Evolutionary conservation across 345 rosid genomes (phyloP), one percentile per base, ranked within the genome.

Genomic region (Gynandropsis gynandra): DNA sequence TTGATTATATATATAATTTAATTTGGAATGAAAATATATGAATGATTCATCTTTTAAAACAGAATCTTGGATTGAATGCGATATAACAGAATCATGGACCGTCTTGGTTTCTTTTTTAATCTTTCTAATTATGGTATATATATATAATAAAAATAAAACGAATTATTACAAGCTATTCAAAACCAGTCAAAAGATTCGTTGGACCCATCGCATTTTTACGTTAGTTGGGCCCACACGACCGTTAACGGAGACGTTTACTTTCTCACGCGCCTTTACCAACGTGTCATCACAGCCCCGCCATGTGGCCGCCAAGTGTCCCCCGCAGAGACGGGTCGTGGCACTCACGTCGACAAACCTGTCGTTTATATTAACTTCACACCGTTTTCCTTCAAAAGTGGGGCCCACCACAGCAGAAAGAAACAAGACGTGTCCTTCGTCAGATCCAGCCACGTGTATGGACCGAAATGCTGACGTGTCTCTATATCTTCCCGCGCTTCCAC

Each of bases 401-500:
- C 58, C 45, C 46, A 34, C n/a, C 7, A 54, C 7, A 18, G 14
- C 17, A 19, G 40, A 62, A 41, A 40, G 41, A 19, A 9, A 54
- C 9, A n/a, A 42, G 44, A 43, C 49, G 42, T 64, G 69, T 64
- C 63, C 44, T 57, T 52, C 63, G 58, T 14, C 4, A 13, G 1
- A 36, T 11, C 37, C 42, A 52, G 63, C 63, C 69, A 57, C 69
- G 53, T 64, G 69, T 50, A 21, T 24, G 57, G 56, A 56, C 67
- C 61, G 33, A 56, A n/a, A 39, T 34, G 55, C 68, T 51, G 35
- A 42, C 51, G 46, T 63, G 68, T 49, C 52, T 39, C 61, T 32
- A 24, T 50, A 54, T 50, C 18, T 56, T 49, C 62, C 55, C 41
- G 17, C 16, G 7, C 10, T 20, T 47, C 31, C 51, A 44, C 46